phyloP scores from a whole-genome alignment of 2,329 filamentous ascomycete species.

The Corynespora cassiicola region DNA sequence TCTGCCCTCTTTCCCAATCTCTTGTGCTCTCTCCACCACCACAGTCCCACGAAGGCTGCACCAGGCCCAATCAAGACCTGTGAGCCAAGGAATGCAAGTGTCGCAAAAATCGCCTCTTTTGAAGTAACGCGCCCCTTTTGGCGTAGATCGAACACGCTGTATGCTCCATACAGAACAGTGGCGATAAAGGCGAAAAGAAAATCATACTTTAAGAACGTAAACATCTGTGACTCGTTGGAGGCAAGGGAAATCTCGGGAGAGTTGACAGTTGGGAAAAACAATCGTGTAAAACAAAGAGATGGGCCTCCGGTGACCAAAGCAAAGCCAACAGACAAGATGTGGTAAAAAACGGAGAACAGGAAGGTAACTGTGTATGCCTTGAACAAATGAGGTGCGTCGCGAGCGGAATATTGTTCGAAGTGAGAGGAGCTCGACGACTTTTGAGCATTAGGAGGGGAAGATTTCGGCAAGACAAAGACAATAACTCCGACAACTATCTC shows the following conservation, averaged over 20 bases:
- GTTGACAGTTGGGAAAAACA: slow-evolving; percentile 12
- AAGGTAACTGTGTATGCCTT: no score
- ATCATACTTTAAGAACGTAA: slow-evolving; percentile 8
- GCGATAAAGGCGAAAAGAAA: slow-evolving; percentile 2
- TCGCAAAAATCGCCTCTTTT: background rate
- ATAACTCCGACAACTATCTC: no score
- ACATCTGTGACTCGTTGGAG: background rate
- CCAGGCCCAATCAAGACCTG: slow-evolving; percentile 9
- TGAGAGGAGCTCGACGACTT: no score
- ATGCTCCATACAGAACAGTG: slow-evolving; percentile 6
- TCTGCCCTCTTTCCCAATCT: no score
- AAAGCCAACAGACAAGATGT: no score
- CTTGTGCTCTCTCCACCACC: slow-evolving; percentile 24
- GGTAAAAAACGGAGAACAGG: no score
- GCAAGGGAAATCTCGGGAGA: background rate
- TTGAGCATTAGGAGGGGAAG: no score
- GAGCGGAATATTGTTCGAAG: no score
- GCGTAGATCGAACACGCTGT: slow-evolving; percentile 8
- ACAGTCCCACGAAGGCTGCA: slow-evolving; percentile 9
- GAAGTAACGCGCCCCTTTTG: slow-evolving; percentile 1
- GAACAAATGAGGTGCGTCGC: no score
- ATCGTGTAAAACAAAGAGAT: no score
- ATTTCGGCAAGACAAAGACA: no score
- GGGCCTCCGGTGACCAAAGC: no score
- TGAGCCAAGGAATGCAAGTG: background rate